A percentile compares a stretch with the other conserved stretches of the same genome.
These are phyloP conservation scores for Daldinia sp. DNA, from an alignment of 2,329 filamentous ascomycete species.

Conservation along the genomic window DNA sequence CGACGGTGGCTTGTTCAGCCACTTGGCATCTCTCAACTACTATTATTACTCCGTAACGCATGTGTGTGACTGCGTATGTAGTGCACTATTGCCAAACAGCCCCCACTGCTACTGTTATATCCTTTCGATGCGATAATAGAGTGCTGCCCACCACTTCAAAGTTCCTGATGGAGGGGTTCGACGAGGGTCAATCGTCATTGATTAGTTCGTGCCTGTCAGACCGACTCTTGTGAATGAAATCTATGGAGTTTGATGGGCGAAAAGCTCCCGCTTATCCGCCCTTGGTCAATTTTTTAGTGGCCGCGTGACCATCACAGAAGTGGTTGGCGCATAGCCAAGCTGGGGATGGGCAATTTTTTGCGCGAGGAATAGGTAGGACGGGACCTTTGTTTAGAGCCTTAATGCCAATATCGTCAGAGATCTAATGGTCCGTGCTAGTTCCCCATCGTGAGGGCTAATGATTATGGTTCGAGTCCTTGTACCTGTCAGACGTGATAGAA, in stretches of 20 bases:
- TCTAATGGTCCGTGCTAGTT: slow-evolving; percentile 16
- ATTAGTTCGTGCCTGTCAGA: slow-evolving; percentile 33
- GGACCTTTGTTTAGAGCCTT: slow-evolving; percentile 1
- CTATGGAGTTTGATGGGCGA: slow-evolving; percentile 7
- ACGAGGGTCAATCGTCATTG: slow-evolving; percentile 27
- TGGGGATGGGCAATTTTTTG: slow-evolving; percentile 23
- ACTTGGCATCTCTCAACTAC: slow-evolving; percentile 15
- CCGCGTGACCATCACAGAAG: slow-evolving; percentile 33
- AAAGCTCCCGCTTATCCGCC: slow-evolving; percentile 32
- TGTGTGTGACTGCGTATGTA: slow-evolving; percentile 31
- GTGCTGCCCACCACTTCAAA: slow-evolving; percentile 36
- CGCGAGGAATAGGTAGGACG: slow-evolving; percentile 13
- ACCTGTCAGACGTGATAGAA: slow-evolving; percentile 29
- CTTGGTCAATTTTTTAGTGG: slow-evolving; percentile 32
- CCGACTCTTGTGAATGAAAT: slow-evolving; percentile 10
- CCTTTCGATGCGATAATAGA: slow-evolving; percentile 28
- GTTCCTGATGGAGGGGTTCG: slow-evolving; percentile 26
- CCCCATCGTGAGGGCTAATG: slow-evolving; percentile 4
- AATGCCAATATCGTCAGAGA: slow-evolving; percentile 24
- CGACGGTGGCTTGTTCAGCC: slow-evolving; percentile 33
- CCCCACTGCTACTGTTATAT: slow-evolving; percentile 26
- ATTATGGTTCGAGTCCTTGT: slow-evolving; percentile 26
- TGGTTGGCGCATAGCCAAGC: slow-evolving; percentile 32
- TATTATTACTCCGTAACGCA: slow-evolving; percentile 22
- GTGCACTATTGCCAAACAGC: slow-evolving; percentile 23